These are phyloP conservation scores for Gymnopilus junonius DNA, from an alignment of 768 basidiomycete species.

Conservation along the genomic window DNA sequence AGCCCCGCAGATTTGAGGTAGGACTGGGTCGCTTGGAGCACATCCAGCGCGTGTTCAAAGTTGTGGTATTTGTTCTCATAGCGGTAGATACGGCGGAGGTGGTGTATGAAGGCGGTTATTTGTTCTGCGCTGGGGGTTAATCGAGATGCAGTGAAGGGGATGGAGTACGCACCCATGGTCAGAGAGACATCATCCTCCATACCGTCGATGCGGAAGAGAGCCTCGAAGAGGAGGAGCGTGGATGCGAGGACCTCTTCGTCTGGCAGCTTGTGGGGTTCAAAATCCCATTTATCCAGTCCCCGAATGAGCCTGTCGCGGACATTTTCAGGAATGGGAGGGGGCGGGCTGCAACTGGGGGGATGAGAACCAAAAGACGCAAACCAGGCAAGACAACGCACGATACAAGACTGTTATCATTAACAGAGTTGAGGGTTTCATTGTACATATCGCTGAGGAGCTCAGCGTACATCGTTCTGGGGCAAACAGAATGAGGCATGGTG, in stretches of 20 bases:
- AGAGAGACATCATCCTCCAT: constrained; percentile 63
- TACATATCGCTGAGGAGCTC: constrained; percentile 88
- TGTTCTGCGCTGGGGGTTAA: constrained; percentile 52
- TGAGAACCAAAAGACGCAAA: constrained; percentile 1
- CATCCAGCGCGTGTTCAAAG: constrained; percentile 95
- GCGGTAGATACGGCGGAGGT: constrained; percentile 92
- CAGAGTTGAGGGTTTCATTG: constrained; percentile 73
- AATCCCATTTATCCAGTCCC: constrained; percentile 81
- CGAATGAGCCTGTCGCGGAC: constrained; percentile 68
- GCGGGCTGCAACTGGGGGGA: constrained; percentile 18
- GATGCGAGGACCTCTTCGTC: constrained; percentile 85
- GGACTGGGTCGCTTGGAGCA: constrained; percentile 89
- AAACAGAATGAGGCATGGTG: background rate
- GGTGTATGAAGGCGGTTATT: constrained; percentile 78
- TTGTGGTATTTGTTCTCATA: constrained; percentile 96
- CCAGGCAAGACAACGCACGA: constrained; percentile 45
- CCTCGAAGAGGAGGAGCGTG: constrained; percentile 86
- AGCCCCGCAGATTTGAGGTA: constrained; percentile 81
- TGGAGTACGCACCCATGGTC: constrained; percentile 54
- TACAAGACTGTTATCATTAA: constrained; percentile 56
- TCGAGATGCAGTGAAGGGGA: too few relatives aligned
- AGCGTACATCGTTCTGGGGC: constrained; percentile 63
- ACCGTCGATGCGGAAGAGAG: constrained; percentile 78
- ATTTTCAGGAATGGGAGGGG: constrained; percentile 48
- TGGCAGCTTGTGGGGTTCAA: constrained; percentile 84